Conservation (phyloP, 2,329 filamentous ascomycete species). For the Blastomyces parvus region DNA sequence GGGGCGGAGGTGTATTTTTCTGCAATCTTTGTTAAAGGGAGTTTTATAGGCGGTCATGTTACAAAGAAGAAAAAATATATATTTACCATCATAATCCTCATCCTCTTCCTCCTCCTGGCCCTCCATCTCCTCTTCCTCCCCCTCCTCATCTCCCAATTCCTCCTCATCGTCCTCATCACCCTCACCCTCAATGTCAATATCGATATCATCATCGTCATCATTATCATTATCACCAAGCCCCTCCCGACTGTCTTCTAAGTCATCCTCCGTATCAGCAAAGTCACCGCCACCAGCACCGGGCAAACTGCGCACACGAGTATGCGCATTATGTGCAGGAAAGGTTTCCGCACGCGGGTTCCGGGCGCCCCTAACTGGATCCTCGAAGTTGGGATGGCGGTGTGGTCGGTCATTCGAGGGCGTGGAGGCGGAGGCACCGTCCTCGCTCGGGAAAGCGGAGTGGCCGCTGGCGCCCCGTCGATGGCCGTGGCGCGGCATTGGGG, state of each 20-base stretch:
- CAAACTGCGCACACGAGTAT: neutral
- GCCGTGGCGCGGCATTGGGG: slow-evolving; percentile 12
- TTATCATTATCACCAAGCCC: neutral
- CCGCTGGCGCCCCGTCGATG: slow-evolving; percentile 1
- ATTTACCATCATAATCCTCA: slow-evolving; percentile 20
- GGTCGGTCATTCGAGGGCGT: slow-evolving; percentile 10
- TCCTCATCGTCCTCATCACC: slow-evolving; percentile 9
- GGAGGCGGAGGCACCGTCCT: slow-evolving; percentile 16
- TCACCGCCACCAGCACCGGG: slow-evolving; percentile 1
- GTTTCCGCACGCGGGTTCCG: neutral
- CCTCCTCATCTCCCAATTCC: slow-evolving; percentile 10
- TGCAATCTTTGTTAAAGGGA: slow-evolving; percentile 10
- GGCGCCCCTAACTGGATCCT: neutral
- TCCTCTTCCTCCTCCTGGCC: slow-evolving; percentile 15
- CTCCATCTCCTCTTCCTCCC: slow-evolving; percentile 16
- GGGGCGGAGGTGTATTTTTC: slow-evolving; percentile 29
- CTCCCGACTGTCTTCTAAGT: neutral
- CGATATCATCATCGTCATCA: slow-evolving; percentile 1
- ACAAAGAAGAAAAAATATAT: slow-evolving; percentile 22
- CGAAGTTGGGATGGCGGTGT: slow-evolving; percentile 2
- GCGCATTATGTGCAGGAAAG: neutral
- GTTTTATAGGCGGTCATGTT: neutral
- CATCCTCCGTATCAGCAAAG: neutral
- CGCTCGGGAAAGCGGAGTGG: slow-evolving; percentile 12
- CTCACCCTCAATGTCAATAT: slow-evolving; percentile 13